phyloP scores from a whole-genome alignment of 2,329 filamentous ascomycete genomes.

The Penicillium corylophilum region DNA sequence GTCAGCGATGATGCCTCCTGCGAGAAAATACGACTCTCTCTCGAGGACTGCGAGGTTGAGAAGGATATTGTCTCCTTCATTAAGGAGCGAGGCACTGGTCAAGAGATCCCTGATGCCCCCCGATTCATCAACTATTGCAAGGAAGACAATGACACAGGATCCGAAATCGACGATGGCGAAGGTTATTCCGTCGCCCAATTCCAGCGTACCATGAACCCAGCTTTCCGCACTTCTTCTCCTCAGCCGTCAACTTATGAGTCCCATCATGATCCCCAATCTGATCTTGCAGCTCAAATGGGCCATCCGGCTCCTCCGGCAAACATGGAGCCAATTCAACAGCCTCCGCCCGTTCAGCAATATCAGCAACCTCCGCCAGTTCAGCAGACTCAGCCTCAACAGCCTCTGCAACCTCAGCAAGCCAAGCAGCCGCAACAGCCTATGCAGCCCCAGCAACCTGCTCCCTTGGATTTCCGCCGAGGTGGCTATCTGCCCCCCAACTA shows the following conservation, averaged over 20 bases:
- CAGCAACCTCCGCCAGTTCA: slow-evolving; percentile 16
- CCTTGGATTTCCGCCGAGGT: slow-evolving; percentile 40
- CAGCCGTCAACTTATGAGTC: slow-evolving; percentile 92
- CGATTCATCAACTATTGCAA: slow-evolving; percentile 99
- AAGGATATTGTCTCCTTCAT: slow-evolving; percentile 92
- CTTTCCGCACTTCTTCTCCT: slow-evolving; percentile 92
- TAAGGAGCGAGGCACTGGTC: slow-evolving; percentile 81
- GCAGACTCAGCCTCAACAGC: slow-evolving; percentile 15
- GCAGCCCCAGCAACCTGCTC: slow-evolving; percentile 33
- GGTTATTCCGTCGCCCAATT: slow-evolving; percentile 97
- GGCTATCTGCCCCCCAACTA: slow-evolving; percentile 47
- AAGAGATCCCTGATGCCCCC: slow-evolving; percentile 94
- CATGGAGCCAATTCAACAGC: slow-evolving; percentile 49
- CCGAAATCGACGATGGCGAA: slow-evolving; percentile 85
- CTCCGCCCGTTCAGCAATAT: slow-evolving; percentile 4
- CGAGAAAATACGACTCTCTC: slow-evolving; percentile 88
- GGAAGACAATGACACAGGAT: slow-evolving; percentile 74
- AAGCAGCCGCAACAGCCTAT: no score
- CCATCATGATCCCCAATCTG: slow-evolving; percentile 80
- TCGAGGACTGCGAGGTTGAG: slow-evolving; percentile 95
- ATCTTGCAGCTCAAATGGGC: slow-evolving; percentile 67
- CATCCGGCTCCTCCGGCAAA: slow-evolving; percentile 53
- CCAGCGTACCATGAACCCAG: slow-evolving; percentile 89
- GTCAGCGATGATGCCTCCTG: slow-evolving; percentile 96
- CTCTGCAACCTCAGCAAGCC: slow-evolving; percentile 4